Evolutionary conservation across 106 monocot genomes (phyloP), one percentile per base, ranked within the genome.

Genomic region (Acanthochlamys bracteata): DNA sequence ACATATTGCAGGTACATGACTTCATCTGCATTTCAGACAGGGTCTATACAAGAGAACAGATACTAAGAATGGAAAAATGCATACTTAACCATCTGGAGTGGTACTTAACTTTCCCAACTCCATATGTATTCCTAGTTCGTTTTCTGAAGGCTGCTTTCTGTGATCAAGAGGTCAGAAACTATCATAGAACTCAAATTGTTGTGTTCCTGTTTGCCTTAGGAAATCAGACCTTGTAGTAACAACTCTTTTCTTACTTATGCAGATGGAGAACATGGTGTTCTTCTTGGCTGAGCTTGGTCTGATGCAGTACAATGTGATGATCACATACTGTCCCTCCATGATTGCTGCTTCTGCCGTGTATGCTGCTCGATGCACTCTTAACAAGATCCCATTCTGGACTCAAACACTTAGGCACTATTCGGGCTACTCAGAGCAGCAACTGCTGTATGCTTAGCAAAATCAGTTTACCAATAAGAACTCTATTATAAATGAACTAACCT

Each of bases 341-440:
- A 8, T 88, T 22, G 88, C 88, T 27, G 88, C 88, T 24, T 71
- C 88, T 19, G 80, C 88, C 20, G 83, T 88, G 0, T 83, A 83
- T 40, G 77, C 88, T 0, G 88, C 88, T 15, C 33, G 69, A 0
- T 78, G 76, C 56, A 80, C 72, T 45, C 78, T 88, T 7, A 75
- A 80, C 58, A 88, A 77, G 75, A 66, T 26, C 19, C 83, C 83
- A 25, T 57, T 72, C 3, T 88, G 88, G 88, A 83, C 61, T 10
- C 78, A 75, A 16, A 88, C 80, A 4, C 78, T 88, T 24, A 66
- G 66, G 65, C 67, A 39, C 25, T 77, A 88, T 64, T 80, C 83
- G 14, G 74, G 80, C 10, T 88, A 72, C 64, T 69, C 72, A 0
- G 88, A 83, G 57, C 11, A n/a, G 1, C 72, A 88, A 23, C 8